Evolutionary conservation across 2,329 filamentous ascomycete genomes (phyloP), one percentile per base, ranked within the genome.

Genomic region (Fusarium buxicola): DNA sequence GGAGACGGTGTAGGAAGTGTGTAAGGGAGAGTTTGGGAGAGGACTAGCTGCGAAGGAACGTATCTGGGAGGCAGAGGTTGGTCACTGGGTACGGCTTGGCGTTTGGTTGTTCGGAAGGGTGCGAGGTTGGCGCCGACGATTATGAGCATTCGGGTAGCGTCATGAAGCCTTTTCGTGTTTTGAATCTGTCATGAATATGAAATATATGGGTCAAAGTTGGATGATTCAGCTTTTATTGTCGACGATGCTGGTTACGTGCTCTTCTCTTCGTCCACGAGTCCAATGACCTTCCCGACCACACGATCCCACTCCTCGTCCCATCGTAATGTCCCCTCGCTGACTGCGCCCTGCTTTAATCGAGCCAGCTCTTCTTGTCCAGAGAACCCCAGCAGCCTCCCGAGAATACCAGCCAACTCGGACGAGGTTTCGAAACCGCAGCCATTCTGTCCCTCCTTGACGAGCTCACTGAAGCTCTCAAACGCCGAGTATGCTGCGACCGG

Each of bases 251-350:
- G 27, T 41, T 65, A 65, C 31, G 50, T 66, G 32, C 36, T 60
- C 43, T 50, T 48, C 49, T 54, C 54, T 45, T 63, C 48, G 15
- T 64, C 64, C 18, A 65, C 66, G 15, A 86, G 70, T 2, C 83
- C 88, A 49, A 97, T 83, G 5, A 96, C 77, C 41, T 83, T 85
- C 10, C 90, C 92, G 8, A 94, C 90, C 39, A 96, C 88, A 9
- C 86, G 83, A 80, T 96, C 88, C 95, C 95, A 99, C 74, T 97
- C 93, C 66, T 93, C 90, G 69, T 96, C 90, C 95, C 95, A 99
- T 40, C 94, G 84, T 53, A 89, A 81, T 38, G 81, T 81, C 31
- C 92, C 92, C 75, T 98, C 94, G 61, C 84, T 80, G 27, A 88
- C 75, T 2, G 94, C 94, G 0, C 94, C 93, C 35, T 80, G 72